Base-by-base conservation (phyloP, 345 rosid genomes). In the Erucastrum elatum region DNA sequence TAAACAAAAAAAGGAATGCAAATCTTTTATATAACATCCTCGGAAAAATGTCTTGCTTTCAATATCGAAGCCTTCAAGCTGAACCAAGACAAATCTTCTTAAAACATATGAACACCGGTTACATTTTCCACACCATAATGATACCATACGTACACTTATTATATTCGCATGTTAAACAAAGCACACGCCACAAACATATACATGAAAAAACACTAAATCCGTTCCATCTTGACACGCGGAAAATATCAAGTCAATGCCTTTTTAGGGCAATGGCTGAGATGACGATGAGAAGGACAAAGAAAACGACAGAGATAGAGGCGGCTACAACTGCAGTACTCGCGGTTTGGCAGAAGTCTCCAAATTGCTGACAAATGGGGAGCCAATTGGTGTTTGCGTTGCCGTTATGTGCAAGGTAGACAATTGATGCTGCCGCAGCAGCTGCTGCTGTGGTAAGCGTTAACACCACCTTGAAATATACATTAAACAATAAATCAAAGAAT, bases 381-480 rank as follows among this genome's bases (percentile, higher is more conserved):
- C 97, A 94, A 55, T 94, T 92, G 2, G 94, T 81, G 85, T 51
- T 87, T 27, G 82, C 13, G 81, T 94, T 94, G 4, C 97, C 98
- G 8, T 86, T 90, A 81, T 92, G 92, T 13, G 98, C 97, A 55
- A 94, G 84, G 88, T 94, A 87, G 6, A 84, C 93, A 1, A 94
- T 86, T 53, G 94, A 86, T 0, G 92, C 86, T 0, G 97, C 88
- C 0, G 96, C 87, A 0, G 82, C 84, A 0, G 82, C 88, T 0
- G 93, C 94, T 0, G 97, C 84, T 2, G 96, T 87, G 66, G 82
- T 80, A 5, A 94, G 85, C 13, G 96, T 86, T 27, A 94, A 60
- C 3, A 89, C 88, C 75, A 87, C 67, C 98, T 94, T 25, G 11
- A 16, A 5, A 77, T 60, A 59, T 9, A n/a, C 13, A 21, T 51